Evolutionary conservation across 129 eudicot genomes (phyloP).

Genomic region (Tanacetum coccineum): DNA sequence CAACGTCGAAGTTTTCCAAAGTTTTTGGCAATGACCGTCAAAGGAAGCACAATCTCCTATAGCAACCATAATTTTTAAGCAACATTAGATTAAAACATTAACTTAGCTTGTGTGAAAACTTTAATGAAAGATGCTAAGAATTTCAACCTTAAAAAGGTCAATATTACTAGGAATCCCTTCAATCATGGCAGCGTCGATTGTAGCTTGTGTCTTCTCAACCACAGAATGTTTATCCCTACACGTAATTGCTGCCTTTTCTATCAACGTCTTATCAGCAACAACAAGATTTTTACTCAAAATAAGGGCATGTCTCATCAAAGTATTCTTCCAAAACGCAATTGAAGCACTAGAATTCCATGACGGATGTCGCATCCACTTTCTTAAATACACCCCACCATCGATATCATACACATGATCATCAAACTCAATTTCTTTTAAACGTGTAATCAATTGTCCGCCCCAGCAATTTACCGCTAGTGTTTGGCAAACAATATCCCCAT

Average conservation of each 20-base stretch:
- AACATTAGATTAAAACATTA: constrained; percentile 10
- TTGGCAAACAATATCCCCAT: constrained; percentile 84
- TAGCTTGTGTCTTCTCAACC: constrained; percentile 90
- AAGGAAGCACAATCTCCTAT: constrained; percentile 86
- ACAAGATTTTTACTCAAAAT: constrained; percentile 73
- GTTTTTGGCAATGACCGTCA: constrained; percentile 47
- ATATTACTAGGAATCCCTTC: constrained; percentile 98
- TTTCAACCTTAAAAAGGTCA: constrained; percentile 90
- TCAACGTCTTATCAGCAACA: constrained; percentile 72
- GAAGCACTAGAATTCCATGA: constrained; percentile 86
- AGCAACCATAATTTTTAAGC: constrained; percentile 12
- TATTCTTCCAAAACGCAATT: constrained; percentile 70
- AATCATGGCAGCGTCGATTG: constrained; percentile 94
- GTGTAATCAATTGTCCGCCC: constrained; percentile 74
- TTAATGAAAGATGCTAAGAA: not conserved
- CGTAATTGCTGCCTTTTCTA: constrained; percentile 58
- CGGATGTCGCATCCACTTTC: constrained; percentile 79
- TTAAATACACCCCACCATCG: constrained; percentile 82
- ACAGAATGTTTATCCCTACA: constrained; percentile 57
- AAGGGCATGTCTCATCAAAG: constrained; percentile 41
- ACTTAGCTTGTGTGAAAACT: not conserved
- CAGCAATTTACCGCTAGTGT: constrained; percentile 85
- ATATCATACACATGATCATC: constrained; percentile 55
- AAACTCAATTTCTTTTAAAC: constrained; percentile 25
- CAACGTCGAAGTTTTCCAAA: constrained; percentile 71